Conservation (phyloP, 306 rosid species). For the Lablab purpureus region DNA sequence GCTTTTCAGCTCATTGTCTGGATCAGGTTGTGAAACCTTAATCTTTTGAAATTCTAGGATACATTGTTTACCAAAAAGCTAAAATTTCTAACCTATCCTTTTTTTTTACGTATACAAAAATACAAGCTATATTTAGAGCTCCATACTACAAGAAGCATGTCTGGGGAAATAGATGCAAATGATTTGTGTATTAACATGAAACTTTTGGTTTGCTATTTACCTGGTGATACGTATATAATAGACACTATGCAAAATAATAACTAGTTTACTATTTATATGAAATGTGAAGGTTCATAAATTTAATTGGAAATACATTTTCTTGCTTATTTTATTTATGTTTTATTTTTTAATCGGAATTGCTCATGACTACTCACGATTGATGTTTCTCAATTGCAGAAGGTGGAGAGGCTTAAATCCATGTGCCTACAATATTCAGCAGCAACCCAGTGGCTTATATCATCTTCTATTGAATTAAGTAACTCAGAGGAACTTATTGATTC, state of each 20-base stretch:
- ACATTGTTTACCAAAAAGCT: not conserved
- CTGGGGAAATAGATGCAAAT: not conserved
- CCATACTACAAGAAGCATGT: not conserved
- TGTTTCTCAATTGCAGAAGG: conserved; percentile 70
- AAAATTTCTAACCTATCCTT: not conserved
- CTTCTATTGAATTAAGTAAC: conserved; percentile 66
- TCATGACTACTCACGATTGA: conserved; percentile 30
- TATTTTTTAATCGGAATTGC: not conserved
- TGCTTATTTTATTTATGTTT: not conserved
- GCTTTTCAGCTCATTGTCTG: too few species aligned
- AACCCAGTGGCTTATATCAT: conserved; percentile 88
- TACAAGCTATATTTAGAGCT: not conserved
- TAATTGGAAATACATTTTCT: conserved; percentile 22
- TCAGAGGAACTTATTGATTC: conserved; percentile 59
- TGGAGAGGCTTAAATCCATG: conserved; percentile 81
- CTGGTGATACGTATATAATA: not conserved
- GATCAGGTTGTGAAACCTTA: too few species aligned
- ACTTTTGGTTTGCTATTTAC: conserved; percentile 21
- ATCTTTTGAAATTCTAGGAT: not conserved
- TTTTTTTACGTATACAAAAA: not conserved
- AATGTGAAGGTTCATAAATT: not conserved
- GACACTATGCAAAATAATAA: not conserved
- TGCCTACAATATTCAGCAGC: conserved; percentile 95
- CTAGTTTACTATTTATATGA: conserved; percentile 7
- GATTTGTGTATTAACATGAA: not conserved